phyloP scores from a whole-genome alignment of 108 stramenopile genomes.

The Skeletonema potamos region DNA sequence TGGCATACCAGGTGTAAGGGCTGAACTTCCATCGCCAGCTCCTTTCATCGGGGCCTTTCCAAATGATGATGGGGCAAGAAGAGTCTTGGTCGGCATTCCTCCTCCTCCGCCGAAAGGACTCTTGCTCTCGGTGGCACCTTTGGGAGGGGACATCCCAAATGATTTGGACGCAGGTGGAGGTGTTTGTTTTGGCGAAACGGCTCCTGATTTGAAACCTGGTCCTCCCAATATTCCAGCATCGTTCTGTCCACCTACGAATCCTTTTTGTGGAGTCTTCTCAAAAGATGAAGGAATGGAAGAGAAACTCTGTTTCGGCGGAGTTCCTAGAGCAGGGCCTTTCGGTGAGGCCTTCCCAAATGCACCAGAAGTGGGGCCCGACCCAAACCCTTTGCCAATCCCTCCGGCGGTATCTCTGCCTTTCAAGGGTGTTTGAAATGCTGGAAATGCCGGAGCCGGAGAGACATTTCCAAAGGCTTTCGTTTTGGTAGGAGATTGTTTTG shows the following conservation, averaged over 20 bases:
- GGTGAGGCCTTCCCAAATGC: not conserved
- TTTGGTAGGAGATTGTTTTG: not conserved
- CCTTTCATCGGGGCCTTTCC: not conserved
- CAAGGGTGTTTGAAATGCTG: not conserved
- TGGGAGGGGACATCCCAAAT: not conserved
- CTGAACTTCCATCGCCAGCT: not conserved
- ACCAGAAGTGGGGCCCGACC: not conserved
- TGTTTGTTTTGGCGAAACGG: no score
- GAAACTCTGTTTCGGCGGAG: not conserved
- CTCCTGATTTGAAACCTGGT: no score
- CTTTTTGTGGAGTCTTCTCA: constrained; percentile 1
- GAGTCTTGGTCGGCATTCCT: not conserved
- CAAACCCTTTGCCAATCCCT: not conserved
- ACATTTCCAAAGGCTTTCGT: not conserved
- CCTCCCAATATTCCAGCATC: not conserved
- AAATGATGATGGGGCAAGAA: not conserved
- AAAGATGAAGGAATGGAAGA: not conserved
- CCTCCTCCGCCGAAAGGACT: not conserved
- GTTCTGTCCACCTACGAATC: not conserved
- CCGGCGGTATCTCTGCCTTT: not conserved
- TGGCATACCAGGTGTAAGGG: not conserved
- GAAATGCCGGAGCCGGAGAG: not conserved
- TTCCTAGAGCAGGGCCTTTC: not conserved
- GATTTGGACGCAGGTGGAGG: not conserved
- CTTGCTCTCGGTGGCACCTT: not conserved